Evolutionary conservation across 805 yeast species (phyloP).

Genomic region (Monosporozyma solicola): DNA sequence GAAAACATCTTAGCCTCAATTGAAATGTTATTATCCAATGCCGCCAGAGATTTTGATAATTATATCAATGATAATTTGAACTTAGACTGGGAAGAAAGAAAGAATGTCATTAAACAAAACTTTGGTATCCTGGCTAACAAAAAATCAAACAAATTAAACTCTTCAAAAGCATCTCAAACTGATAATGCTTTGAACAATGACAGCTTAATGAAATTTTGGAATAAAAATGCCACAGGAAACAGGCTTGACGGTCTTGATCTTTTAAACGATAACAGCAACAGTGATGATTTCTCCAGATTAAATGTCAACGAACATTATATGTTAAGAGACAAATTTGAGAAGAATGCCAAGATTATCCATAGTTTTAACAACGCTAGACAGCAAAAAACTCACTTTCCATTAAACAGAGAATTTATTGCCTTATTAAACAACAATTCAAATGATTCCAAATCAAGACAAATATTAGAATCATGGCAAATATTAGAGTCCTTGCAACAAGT

Average conservation of each 20-base stretch:
- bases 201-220: neutral
- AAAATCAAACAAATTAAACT: conserved; percentile 9
- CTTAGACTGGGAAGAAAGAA: conserved; percentile 76
- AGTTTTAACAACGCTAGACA: conserved; percentile 64
- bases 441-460: conserved; percentile 59
- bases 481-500: conserved; percentile 33
- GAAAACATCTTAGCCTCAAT: conserved; percentile 76
- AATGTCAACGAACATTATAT: conserved; percentile 37
- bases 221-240: neutral
- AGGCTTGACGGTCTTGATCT: neutral
- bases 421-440: conserved; percentile 42
- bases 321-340: conserved; percentile 52
- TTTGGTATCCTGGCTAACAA: conserved; percentile 48
- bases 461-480: conserved; percentile 67
- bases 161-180: neutral
- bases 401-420: conserved; percentile 52
- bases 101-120: conserved; percentile 62
- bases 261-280: conserved; percentile 15
- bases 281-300: conserved; percentile 28
- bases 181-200: neutral
- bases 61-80: conserved; percentile 64
- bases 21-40: conserved; percentile 63
- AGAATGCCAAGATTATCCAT: conserved; percentile 62
- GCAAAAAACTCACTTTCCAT: conserved; percentile 38
- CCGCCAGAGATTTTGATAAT: conserved; percentile 75